Evolutionary conservation across 176 grass and related monocot species (phyloP).

Genomic region (Ampelocalamus luodianensis): DNA sequence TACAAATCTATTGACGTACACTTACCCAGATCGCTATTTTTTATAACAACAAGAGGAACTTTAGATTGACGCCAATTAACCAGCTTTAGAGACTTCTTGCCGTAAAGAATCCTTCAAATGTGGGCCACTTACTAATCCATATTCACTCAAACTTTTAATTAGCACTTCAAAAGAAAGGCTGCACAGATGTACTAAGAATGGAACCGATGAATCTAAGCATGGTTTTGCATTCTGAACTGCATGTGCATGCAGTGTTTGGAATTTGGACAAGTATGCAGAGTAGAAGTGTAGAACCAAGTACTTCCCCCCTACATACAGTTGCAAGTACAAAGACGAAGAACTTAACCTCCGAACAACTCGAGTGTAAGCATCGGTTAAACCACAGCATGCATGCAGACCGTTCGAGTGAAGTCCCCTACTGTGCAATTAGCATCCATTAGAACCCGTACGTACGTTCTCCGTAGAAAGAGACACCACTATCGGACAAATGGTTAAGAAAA

Average conservation of each 20-base stretch:
- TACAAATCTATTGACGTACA: conserved; percentile 1
- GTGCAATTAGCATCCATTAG: background rate
- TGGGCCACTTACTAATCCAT: background rate
- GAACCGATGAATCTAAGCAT: background rate
- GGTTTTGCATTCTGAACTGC: background rate
- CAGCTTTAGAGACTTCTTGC: background rate
- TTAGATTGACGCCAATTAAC: background rate
- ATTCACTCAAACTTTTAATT: background rate
- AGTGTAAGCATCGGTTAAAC: background rate
- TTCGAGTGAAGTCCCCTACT: too few species aligned
- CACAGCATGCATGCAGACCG: background rate
- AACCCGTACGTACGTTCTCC: background rate
- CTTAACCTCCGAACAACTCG: background rate
- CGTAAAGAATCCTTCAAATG: background rate
- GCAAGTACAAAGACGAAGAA: background rate
- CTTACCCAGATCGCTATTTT: conserved; percentile 11
- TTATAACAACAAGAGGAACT: background rate
- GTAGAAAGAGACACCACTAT: background rate
- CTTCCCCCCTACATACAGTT: background rate
- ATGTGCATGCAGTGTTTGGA: background rate
- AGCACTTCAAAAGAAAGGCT: background rate
- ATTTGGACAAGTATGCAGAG: background rate
- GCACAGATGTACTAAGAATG: background rate
- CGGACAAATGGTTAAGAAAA: background rate
- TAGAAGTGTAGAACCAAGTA: background rate